Percentiles rank a stretch among this genome's conserved stretches.
Conservation (phyloP, 345 rosid genomes). For the Salix caprea region DNA sequence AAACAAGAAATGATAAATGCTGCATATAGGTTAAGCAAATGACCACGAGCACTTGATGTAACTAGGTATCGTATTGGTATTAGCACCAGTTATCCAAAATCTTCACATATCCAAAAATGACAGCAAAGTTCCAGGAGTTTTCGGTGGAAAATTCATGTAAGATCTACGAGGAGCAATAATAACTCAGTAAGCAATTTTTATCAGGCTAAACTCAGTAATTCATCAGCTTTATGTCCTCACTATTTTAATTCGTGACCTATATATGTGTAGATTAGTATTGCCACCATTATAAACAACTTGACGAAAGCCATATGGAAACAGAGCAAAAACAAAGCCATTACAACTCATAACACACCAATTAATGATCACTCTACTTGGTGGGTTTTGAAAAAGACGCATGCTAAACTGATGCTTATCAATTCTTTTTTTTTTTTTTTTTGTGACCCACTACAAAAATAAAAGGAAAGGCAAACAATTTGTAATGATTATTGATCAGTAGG, state of each 20-base stretch:
- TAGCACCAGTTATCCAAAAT: background rate
- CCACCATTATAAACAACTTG: background rate
- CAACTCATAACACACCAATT: background rate
- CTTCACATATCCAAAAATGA: background rate
- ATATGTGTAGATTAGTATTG: too few relatives aligned
- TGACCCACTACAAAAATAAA: background rate
- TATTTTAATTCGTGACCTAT: background rate
- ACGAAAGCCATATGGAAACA: background rate
- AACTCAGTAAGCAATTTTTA: background rate
- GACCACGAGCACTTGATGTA: background rate
- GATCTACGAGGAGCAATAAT: background rate
- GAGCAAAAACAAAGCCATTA: background rate
- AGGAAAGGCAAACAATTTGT: background rate
- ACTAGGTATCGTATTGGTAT: background rate
- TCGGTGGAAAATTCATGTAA: background rate
- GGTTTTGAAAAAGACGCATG: background rate
- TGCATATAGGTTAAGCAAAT: background rate
- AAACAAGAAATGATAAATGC: background rate
- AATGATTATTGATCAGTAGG: background rate
- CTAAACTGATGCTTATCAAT: background rate
- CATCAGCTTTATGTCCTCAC: background rate
- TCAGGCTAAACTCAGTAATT: background rate
- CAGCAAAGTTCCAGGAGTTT: background rate
- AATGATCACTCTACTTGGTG: background rate
- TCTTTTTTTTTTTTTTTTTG: too few relatives aligned